Evolutionary conservation across 192 early-diverging fungal genomes (phyloP).

Genomic region (Entomortierella parvispora): DNA sequence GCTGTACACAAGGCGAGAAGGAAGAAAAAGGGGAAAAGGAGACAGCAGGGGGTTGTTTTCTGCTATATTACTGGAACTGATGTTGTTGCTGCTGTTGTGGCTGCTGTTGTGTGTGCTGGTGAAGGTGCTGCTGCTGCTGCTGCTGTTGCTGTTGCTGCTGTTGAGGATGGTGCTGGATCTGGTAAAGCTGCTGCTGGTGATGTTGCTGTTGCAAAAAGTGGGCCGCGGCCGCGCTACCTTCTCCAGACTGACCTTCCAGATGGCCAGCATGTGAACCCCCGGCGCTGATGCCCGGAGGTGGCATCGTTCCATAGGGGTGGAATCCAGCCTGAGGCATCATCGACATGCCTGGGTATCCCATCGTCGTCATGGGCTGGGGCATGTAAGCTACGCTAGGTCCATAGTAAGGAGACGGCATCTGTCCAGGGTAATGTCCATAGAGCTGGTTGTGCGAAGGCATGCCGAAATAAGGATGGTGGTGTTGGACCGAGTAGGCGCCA

Average conservation of each 20-base stretch:
- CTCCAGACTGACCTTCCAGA: conserved; percentile 9
- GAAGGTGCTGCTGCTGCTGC: conserved; percentile 27
- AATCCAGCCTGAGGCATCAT: conserved; percentile 44
- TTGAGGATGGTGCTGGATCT: conserved; percentile 2
- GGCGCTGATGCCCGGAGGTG: conserved; percentile 34
- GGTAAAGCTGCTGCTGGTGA: conserved; percentile 14
- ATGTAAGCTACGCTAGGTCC: conserved; percentile 25
- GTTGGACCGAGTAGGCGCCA: conserved; percentile 20
- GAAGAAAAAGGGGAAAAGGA: conserved; percentile 17
- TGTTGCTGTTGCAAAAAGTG: conserved; percentile 26
- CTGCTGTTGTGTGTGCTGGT: conserved; percentile 29
- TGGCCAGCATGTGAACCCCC: conserved; percentile 12
- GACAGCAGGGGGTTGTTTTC: neutral
- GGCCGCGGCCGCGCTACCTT: conserved; percentile 19
- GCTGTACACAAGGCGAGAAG: conserved; percentile 10
- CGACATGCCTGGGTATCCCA: conserved; percentile 41
- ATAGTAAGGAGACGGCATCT: conserved; percentile 49
- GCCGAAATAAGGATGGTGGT: conserved; percentile 28
- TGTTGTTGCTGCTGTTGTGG: conserved; percentile 23
- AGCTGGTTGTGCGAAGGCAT: conserved; percentile 45
- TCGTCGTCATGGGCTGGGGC: conserved; percentile 27
- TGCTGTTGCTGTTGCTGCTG: conserved; percentile 26
- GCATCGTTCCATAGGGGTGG: conserved; percentile 30
- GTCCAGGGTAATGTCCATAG: conserved; percentile 45
- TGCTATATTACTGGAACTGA: conserved; percentile 3